A percentile compares a stretch with the other conserved stretches of the same genome.
Evolutionary conservation across 148 eudicot species (phyloP).

Genomic region (Fagopyrum esculentum): DNA sequence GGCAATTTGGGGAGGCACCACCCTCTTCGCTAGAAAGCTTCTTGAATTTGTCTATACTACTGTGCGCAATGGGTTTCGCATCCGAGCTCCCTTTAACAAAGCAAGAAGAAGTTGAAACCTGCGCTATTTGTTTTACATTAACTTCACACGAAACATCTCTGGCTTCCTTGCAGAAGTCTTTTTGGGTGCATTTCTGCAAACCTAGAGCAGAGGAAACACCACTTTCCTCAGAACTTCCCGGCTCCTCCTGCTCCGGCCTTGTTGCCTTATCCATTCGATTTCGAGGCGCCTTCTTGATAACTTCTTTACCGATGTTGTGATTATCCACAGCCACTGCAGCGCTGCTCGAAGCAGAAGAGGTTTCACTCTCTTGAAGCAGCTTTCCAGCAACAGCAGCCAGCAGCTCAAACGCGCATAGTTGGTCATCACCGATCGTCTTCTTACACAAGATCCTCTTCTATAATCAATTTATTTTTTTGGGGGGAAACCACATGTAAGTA

Average conservation of each 20-base stretch:
- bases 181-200: conserved; percentile 12
- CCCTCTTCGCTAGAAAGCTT: conserved; percentile 23
- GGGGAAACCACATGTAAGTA: conserved; percentile 14
- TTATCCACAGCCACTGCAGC: conserved; percentile 45
- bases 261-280: neutral
- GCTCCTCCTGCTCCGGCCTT: conserved; percentile 55
- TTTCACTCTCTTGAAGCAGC: conserved; percentile 79
- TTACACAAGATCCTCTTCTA: conserved; percentile 52
- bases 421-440: conserved; percentile 32
- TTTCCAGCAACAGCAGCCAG: conserved; percentile 96
- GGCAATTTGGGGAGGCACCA: conserved; percentile 30
- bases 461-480: neutral
- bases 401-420: conserved; percentile 82
- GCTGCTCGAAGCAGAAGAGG: conserved; percentile 79
- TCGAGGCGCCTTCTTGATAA: conserved; percentile 23
- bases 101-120: too few species aligned
- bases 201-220: conserved; percentile 18
- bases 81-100: conserved; percentile 28
- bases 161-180: conserved; percentile 25
- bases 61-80: conserved; percentile 28
- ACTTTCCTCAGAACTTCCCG: conserved; percentile 78
- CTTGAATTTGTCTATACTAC: conserved; percentile 24
- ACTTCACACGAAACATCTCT: conserved; percentile 8
- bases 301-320: conserved; percentile 19
- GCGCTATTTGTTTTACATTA: too few species aligned